Evolutionary conservation across 306 rosid species (phyloP).

Genomic region (Erythrophleum fordii): DNA sequence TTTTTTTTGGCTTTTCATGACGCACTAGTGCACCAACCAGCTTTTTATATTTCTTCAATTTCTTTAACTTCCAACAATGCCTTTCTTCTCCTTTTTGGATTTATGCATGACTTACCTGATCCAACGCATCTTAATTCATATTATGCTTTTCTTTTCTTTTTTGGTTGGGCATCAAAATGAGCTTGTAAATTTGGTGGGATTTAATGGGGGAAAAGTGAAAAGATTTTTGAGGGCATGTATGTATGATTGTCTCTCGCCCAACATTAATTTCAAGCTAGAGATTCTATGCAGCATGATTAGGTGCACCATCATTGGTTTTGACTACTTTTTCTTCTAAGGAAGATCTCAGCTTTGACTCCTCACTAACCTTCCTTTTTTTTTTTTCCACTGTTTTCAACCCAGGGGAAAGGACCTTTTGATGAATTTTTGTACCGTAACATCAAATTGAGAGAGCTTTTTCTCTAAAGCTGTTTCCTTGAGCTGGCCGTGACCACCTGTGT

Average conservation of each 20-base stretch:
- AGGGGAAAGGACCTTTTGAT: slow-evolving; percentile 24
- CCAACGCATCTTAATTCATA: slow-evolving; percentile 46
- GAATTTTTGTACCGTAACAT: slow-evolving; percentile 26
- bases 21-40: slow-evolving; percentile 55
- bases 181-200: neutral
- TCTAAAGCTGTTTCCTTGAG: slow-evolving; percentile 10
- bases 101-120: slow-evolving; percentile 63
- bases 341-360: slow-evolving; percentile 62
- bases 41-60: neutral
- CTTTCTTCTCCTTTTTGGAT: slow-evolving; percentile 55
- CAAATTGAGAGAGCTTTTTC: slow-evolving; percentile 14
- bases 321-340: slow-evolving; percentile 69
- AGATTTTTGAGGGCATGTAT: slow-evolving; percentile 40
- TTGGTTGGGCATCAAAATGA: neutral
- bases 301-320: slow-evolving; percentile 76
- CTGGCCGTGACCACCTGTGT: neutral
- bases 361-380: neutral
- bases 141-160: neutral
- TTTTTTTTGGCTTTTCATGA: slow-evolving; percentile 53
- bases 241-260: slow-evolving; percentile 42
- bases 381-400: slow-evolving; percentile 36
- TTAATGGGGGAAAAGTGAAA: no score
- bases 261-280: slow-evolving; percentile 53
- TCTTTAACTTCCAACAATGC: slow-evolving; percentile 46
- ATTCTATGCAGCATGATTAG: slow-evolving; percentile 65